These are phyloP conservation scores for Chaetomium olivaceum DNA, from an alignment of 2,329 filamentous ascomycete species.

Conservation along the genomic window DNA sequence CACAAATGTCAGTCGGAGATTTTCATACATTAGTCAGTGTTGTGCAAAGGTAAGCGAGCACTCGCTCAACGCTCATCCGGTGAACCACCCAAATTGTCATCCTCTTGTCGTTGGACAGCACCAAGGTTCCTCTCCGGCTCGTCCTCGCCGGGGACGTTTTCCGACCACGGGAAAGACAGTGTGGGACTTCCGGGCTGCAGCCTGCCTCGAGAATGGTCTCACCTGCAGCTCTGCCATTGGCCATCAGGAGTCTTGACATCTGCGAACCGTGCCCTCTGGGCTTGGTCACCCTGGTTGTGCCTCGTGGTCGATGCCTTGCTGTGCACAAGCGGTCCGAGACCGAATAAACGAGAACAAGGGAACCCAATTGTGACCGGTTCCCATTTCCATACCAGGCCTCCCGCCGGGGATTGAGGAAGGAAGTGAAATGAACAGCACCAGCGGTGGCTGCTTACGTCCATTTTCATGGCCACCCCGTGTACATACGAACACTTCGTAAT, in stretches of 20 bases:
- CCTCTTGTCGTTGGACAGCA: constrained; percentile 1
- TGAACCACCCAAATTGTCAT: not conserved
- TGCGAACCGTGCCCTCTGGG: not conserved
- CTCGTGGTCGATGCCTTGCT: constrained; percentile 7
- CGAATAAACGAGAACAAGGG: not conserved
- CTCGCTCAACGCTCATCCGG: not conserved
- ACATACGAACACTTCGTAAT: not conserved
- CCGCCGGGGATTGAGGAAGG: not conserved
- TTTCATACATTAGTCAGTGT: constrained; percentile 9
- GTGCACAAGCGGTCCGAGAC: not conserved
- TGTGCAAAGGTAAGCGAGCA: not conserved
- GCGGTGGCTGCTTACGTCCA: not conserved
- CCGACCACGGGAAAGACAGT: not conserved
- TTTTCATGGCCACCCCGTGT: not conserved
- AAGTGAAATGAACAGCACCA: not conserved
- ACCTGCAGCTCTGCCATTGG: constrained; percentile 3
- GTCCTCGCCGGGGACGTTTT: constrained; percentile 2
- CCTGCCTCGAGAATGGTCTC: not conserved
- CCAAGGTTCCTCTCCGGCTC: not conserved
- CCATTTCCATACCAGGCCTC: not conserved
- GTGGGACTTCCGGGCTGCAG: not conserved
- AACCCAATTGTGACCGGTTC: not conserved
- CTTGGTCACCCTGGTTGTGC: not conserved
- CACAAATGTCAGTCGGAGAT: constrained; percentile 10
- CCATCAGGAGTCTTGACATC: not conserved